Percentiles rank a stretch among this genome's conserved stretches.
phyloP scores from a whole-genome alignment of 805 yeast genomes.

The Naumovozyma castellii region DNA sequence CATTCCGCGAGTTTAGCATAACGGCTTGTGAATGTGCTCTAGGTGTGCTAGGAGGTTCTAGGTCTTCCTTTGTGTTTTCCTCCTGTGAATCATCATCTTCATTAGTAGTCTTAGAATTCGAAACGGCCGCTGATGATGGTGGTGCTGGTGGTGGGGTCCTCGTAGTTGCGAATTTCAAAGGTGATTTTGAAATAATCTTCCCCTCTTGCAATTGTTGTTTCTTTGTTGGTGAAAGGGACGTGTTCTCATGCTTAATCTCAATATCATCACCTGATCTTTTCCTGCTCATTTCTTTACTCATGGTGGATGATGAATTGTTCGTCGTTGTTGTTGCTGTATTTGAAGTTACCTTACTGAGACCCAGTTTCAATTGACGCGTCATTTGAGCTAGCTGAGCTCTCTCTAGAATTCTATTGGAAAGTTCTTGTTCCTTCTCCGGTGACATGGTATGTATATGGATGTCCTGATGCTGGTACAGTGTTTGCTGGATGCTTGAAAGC shows the following conservation, averaged over 20 bases:
- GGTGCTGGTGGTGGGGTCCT: slow-evolving; percentile 4
- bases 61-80: background rate
- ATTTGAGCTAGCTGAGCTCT: slow-evolving; percentile 31
- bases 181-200: slow-evolving; percentile 2
- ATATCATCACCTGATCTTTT: slow-evolving; percentile 6
- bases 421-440: slow-evolving; percentile 27
- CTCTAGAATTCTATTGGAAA: slow-evolving; percentile 26
- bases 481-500: too few species aligned
- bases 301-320: background rate
- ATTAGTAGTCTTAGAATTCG: too few species aligned
- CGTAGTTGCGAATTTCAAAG: slow-evolving; percentile 5
- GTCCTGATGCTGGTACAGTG: too few species aligned
- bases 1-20: background rate
- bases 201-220: background rate
- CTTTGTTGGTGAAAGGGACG: slow-evolving; percentile 4
- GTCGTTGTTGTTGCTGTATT: slow-evolving; percentile 4
- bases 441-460: slow-evolving; percentile 5
- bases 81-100: background rate
- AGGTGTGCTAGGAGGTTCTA: slow-evolving; percentile 7
- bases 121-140: slow-evolving; percentile 1
- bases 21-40: slow-evolving; percentile 1
- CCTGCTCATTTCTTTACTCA: background rate
- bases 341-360: slow-evolving; percentile 24
- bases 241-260: background rate
- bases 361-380: slow-evolving; percentile 28